Evolutionary conservation across 192 early-diverging fungal species (phyloP), one percentile per base, ranked within the genome.

Genomic region (Backusella liffmaniae): DNA sequence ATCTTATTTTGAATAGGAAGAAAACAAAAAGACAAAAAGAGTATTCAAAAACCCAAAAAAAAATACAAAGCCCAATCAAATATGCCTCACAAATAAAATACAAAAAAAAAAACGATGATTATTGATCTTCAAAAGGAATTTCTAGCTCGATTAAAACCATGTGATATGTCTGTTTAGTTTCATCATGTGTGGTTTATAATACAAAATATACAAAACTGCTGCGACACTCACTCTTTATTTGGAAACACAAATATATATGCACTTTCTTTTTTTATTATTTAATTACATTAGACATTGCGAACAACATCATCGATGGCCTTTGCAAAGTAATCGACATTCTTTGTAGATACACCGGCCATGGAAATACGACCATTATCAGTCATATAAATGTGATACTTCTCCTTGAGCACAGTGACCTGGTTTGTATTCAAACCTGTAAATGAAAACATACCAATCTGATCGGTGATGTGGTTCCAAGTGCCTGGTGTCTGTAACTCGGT

Each of bases 401-500:
- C 88, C 66, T 88, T 90, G 73, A 99, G 85, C 3, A 88, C 88
- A 75, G 90, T 89, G 74, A 94, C 94, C 82, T 99, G 97, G 7
- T 73, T 66, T 13, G 81, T 87, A 82, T 73, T 66, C 6, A 77
- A 21, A 16, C 98, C 98, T 2, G 98, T 98, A 84, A 91, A 99
- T 26, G 92, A 93, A 83, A 99, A 99, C 98, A 99, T 99, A 78
- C 98, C 98, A 79, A 98, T 98, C 84, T 99, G 98, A 67, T 93
- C 90, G 6, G 90, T 78, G 78, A 99, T 98, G 73, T 99, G 98
- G 75, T 96, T 91, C 98, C 98, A 99, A 59, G 89, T 91, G 9
- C 97, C 97, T 8, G 96, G 97, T 7, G 97, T 99, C 23, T 89
- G 85, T 51, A 96, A 82, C 30, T 88, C 84, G 1, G 80, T 82